Evolutionary conservation across 2,329 filamentous ascomycete species (phyloP).

Genomic region (Orbilia brochopaga): DNA sequence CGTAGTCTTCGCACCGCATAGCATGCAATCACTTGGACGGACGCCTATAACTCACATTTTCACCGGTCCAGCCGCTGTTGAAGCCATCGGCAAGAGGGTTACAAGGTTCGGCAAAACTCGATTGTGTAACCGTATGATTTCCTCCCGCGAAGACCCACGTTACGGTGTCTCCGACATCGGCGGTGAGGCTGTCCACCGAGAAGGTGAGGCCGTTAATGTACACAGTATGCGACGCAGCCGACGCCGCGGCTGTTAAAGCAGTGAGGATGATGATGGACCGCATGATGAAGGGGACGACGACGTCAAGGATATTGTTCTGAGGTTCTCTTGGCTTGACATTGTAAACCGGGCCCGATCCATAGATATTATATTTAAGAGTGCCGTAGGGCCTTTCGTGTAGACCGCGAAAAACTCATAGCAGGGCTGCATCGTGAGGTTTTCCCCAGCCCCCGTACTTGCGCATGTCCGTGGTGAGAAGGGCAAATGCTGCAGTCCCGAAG

Average conservation of each 20-base stretch:
- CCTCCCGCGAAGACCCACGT: background rate
- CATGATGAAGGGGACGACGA: too few relatives aligned
- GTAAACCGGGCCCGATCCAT: too few relatives aligned
- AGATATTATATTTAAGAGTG: too few relatives aligned
- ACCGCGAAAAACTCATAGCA: too few relatives aligned
- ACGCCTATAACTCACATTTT: background rate
- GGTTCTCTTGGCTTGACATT: too few relatives aligned
- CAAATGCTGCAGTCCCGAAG: too few relatives aligned
- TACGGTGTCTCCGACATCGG: conserved; percentile 58
- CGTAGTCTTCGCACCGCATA: too few relatives aligned
- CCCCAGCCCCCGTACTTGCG: too few relatives aligned
- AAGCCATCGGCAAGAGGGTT: conserved; percentile 62
- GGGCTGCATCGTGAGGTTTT: too few relatives aligned
- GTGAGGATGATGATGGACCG: background rate
- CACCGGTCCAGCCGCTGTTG: conserved; percentile 1
- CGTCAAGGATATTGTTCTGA: conserved; percentile 17
- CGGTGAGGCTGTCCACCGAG: background rate
- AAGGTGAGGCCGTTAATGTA: background rate
- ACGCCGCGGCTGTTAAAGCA: background rate
- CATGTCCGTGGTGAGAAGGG: too few relatives aligned
- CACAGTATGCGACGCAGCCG: background rate
- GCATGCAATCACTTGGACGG: too few relatives aligned
- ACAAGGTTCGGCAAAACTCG: conserved; percentile 74
- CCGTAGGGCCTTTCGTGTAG: too few relatives aligned
- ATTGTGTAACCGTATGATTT: conserved; percentile 81